Evolutionary conservation across 441 rosid genomes (phyloP), one percentile per base, ranked within the genome.

Genomic region (Isatis lusitanica): DNA sequence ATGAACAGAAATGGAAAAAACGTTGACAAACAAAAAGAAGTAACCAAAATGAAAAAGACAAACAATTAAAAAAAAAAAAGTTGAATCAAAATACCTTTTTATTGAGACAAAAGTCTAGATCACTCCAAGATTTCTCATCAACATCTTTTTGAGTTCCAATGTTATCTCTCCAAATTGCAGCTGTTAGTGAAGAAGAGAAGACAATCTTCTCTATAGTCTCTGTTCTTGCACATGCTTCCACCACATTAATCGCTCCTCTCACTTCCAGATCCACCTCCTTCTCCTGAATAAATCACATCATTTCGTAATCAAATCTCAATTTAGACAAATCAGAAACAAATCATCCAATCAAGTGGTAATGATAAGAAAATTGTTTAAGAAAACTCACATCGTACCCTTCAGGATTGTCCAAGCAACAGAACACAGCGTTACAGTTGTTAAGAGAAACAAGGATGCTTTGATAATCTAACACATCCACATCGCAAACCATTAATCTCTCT

Each of bases 201-300:
- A 93, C 87, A 52, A 90, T 63, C 78, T 93, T 93, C 35, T 85
- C 83, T 8, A 89, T 66, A 50, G 56, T 77, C 13, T 84, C 82
- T 44, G 91, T 93, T 59, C 89, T 95, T 15, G 89, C 98, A 68
- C 97, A 87, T n/a, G 97, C 98, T 80, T 93, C 98, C 51, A 90
- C 88, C 46, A 85, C 88, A 80, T 93, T 93, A 46, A 90, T 90
- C 6, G 89, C 95, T 80, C 93, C 97, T 79, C 95, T 85, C 9
- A 86, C 92, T 69, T 93, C 97, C 83, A 83, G 68, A 83, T 93
- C 92, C 63, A 76, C 90, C 62, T 70, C 78, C 9, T 72, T 66
- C 43, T 90, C 97, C 90, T 92, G 70, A 48, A 51, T 3, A 38
- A 21, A 59, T 9, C 50, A 24, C 76, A 60, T 9, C 35, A 65